A percentile compares a stretch with the other conserved stretches of the same genome.
phyloP scores from a whole-genome alignment of 257 asterid genomes.

The Solanum etuberosum region DNA sequence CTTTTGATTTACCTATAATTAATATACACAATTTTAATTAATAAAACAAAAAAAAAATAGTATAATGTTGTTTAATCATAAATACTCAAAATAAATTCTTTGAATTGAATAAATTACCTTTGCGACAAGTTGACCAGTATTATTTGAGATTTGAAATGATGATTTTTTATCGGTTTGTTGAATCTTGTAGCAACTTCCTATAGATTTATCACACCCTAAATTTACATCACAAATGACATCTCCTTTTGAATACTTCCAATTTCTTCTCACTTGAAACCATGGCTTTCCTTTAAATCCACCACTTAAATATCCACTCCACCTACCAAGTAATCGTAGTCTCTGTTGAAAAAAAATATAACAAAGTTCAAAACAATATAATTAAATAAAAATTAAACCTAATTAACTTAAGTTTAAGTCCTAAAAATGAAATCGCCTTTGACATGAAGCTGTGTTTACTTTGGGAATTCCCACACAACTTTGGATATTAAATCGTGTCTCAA shows the following conservation, averaged over 20 bases:
- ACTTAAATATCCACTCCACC: conserved; percentile 45
- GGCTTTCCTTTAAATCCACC: background rate
- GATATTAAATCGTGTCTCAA: background rate
- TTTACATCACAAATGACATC: conserved; percentile 21
- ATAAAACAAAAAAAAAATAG: background rate
- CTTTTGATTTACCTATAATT: conserved; percentile 49
- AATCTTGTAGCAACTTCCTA: conserved; percentile 21
- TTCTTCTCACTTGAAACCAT: conserved; percentile 21
- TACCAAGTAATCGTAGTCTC: conserved; percentile 26
- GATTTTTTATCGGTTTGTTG: conserved; percentile 33
- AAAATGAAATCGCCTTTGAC: background rate
- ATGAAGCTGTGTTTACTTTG: background rate
- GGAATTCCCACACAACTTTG: background rate
- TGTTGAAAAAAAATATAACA: conserved; percentile 9
- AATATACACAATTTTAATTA: background rate
- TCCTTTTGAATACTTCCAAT: conserved; percentile 10
- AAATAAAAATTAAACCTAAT: background rate
- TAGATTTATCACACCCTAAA: conserved; percentile 12
- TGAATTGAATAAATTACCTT: conserved; percentile 26
- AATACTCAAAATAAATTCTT: background rate
- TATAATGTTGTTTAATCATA: background rate
- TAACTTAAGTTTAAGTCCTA: background rate
- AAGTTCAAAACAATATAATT: background rate
- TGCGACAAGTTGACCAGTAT: conserved; percentile 35
- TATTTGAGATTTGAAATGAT: conserved; percentile 27